These are phyloP conservation scores for Ustilago lituana DNA, from an alignment of 1,284 basidiomycete genomes.

Conservation along the genomic window DNA sequence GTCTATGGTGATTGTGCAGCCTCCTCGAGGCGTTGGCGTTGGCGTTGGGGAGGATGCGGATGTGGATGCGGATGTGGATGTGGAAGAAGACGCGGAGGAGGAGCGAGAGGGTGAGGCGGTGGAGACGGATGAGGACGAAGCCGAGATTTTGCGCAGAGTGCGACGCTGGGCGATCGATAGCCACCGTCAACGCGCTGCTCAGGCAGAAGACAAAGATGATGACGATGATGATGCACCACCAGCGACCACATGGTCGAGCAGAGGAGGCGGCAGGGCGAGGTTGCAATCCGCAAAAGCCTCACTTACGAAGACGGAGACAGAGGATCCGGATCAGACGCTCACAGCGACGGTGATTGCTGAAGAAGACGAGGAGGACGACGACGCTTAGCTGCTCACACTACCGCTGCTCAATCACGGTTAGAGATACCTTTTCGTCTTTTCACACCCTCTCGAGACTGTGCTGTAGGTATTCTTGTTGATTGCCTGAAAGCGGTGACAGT, in stretches of 20 bases:
- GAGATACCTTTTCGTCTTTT: no score
- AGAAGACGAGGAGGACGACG: conserved; percentile 11
- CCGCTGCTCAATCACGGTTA: no score
- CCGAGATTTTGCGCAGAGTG: conserved; percentile 32
- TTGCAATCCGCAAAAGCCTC: background rate
- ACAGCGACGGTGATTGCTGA: conserved; percentile 11
- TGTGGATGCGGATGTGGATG: background rate
- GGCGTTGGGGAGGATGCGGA: background rate
- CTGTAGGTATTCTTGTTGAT: no score
- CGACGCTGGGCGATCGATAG: conserved; percentile 41
- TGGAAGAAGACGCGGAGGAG: background rate
- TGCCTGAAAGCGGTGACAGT: no score
- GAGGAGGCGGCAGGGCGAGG: background rate
- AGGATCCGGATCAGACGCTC: conserved; percentile 27
- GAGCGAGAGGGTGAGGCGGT: conserved; percentile 1
- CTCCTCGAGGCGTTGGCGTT: background rate
- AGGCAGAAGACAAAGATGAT: background rate
- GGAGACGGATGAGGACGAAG: conserved; percentile 39
- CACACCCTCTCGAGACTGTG: no score
- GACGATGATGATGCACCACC: background rate
- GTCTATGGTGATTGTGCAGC: conserved; percentile 6
- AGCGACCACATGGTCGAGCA: background rate
- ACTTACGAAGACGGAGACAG: no score
- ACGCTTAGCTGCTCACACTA: no score
- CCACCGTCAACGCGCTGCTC: conserved; percentile 23